Percentiles rank a stretch among this genome's conserved stretches.
Conservation (phyloP, 257 asterid species). For the Lantana camara region DNA sequence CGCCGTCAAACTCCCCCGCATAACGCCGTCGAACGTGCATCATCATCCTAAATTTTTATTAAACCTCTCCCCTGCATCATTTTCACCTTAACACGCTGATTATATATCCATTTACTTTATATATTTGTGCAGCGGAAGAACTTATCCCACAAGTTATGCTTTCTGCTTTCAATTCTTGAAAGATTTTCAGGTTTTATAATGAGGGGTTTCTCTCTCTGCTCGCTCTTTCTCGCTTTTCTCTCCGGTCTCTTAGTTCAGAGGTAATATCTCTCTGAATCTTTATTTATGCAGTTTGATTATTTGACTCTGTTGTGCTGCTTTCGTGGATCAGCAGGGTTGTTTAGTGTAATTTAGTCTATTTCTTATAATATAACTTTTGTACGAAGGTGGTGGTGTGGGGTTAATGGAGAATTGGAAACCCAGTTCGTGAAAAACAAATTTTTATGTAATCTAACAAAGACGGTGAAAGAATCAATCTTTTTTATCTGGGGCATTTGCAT, state of each 20-base stretch:
- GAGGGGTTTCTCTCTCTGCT: slow-evolving; percentile 22
- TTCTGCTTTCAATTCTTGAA: slow-evolving; percentile 1
- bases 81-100: too few species aligned
- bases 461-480: not conserved
- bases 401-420: slow-evolving; percentile 2
- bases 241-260: slow-evolving; percentile 30
- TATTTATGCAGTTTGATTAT: not conserved
- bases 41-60: not conserved
- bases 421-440: slow-evolving; percentile 16
- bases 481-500: not conserved
- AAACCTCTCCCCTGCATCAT: not conserved
- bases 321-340: not conserved
- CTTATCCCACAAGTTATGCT: not conserved
- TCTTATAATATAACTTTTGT: not conserved
- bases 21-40: slow-evolving; percentile 23
- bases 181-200: slow-evolving; percentile 13
- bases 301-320: not conserved
- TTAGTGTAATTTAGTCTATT: not conserved
- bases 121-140: too few species aligned
- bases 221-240: slow-evolving; percentile 28
- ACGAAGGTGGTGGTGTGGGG: not conserved
- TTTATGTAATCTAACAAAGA: too few species aligned
- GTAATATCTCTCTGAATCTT: slow-evolving; percentile 21
- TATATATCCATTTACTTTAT: too few species aligned
- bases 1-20: slow-evolving; percentile 9